Percentiles rank a stretch among this genome's conserved stretches.
These are phyloP conservation scores for Suillus placidus DNA, from an alignment of 768 basidiomycete species.

Conservation along the genomic window DNA sequence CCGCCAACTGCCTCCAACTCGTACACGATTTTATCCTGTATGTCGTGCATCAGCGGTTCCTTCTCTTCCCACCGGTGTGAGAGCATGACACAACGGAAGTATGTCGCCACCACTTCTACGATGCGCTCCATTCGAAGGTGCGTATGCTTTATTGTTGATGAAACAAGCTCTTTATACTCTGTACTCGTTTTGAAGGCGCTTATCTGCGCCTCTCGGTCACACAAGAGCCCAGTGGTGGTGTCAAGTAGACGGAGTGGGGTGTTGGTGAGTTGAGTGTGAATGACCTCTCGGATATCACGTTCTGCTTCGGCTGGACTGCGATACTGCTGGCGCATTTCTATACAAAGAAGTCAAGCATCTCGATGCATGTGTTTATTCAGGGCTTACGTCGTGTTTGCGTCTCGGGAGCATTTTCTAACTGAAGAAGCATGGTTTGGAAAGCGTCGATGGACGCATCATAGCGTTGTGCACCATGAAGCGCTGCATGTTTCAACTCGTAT, in stretches of 20 bases:
- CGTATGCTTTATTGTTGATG: background rate
- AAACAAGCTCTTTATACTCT: background rate
- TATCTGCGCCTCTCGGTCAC: constrained; percentile 1
- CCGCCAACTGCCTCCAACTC: background rate
- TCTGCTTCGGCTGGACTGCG: background rate
- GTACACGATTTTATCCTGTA: background rate
- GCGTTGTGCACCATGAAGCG: background rate
- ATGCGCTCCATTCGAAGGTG: background rate
- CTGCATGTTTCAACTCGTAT: background rate
- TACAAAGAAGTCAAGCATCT: background rate
- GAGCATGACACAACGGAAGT: constrained; percentile 3
- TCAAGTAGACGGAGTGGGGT: background rate
- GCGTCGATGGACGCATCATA: background rate
- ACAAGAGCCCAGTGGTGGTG: background rate
- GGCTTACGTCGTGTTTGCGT: background rate
- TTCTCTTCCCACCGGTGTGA: background rate
- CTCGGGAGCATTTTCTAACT: background rate
- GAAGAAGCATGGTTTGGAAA: background rate
- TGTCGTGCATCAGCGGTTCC: background rate
- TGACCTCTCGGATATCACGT: background rate
- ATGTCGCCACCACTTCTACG: background rate
- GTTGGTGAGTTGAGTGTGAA: background rate
- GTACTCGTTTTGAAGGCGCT: background rate
- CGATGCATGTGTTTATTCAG: background rate
- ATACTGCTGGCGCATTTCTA: background rate